These are phyloP conservation scores for Fusarium devonianum DNA, from an alignment of 2,329 filamentous ascomycete genomes.

Conservation along the genomic window DNA sequence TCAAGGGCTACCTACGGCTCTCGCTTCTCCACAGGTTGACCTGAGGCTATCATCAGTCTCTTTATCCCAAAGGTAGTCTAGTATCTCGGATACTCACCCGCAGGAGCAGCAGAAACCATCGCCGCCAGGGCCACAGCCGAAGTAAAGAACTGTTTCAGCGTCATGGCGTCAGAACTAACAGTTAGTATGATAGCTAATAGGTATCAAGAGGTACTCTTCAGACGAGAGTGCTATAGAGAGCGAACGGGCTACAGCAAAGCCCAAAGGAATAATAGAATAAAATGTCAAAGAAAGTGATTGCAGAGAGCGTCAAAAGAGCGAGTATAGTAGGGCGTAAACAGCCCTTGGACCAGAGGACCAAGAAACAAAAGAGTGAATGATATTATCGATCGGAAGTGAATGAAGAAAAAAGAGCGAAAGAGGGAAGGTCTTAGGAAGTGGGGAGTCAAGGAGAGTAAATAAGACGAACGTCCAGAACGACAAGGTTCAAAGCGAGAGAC, in stretches of 20 bases:
- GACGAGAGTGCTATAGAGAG: constrained; percentile 10
- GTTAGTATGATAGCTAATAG: not conserved
- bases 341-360: too few species aligned
- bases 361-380: too few species aligned
- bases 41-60: constrained; percentile 13
- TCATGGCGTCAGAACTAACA: constrained; percentile 27
- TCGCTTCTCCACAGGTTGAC: constrained; percentile 20
- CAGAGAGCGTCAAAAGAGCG: constrained; percentile 3
- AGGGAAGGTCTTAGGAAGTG: constrained; percentile 20
- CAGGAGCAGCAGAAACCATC: constrained; percentile 33
- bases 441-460: not conserved
- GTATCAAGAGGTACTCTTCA: not conserved
- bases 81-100: constrained; percentile 29
- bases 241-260: constrained; percentile 18
- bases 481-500: not conserved
- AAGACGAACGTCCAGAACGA: not conserved
- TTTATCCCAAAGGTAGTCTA: not conserved
- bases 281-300: constrained; percentile 19
- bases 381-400: too few species aligned
- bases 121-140: constrained; percentile 37
- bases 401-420: constrained; percentile 16
- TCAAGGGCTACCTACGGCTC: constrained; percentile 20
- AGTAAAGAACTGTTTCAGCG: constrained; percentile 32
- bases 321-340: constrained; percentile 1
- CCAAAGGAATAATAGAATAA: constrained; percentile 18